Evolutionary conservation across 2,329 filamentous ascomycete species (phyloP).

Genomic region (Rutstroemia sp.): DNA sequence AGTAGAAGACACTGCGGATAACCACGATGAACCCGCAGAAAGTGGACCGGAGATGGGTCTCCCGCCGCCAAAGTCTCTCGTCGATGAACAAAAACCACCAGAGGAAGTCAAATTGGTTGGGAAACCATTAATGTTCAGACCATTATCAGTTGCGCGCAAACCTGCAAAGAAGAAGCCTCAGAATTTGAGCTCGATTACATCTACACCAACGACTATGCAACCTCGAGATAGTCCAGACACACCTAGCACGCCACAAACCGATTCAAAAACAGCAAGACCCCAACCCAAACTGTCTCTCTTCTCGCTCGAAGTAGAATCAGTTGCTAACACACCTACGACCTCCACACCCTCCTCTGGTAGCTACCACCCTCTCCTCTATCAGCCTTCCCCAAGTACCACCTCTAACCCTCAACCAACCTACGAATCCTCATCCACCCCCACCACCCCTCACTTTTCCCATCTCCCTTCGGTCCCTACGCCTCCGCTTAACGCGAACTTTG

Average conservation of each 20-base stretch:
- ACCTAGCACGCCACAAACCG: constrained; percentile 4
- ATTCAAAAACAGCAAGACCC: constrained; percentile 33
- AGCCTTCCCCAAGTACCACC: constrained; percentile 1
- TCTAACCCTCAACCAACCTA: constrained; percentile 15
- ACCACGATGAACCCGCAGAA: constrained; percentile 20
- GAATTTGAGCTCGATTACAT: constrained; percentile 15
- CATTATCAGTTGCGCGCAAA: constrained; percentile 74
- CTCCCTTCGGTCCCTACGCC: constrained; percentile 20
- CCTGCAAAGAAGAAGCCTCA: constrained; percentile 56
- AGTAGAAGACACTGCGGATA: constrained; percentile 18
- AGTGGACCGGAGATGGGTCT: constrained; percentile 28
- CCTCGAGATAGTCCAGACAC: constrained; percentile 19
- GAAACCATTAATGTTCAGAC: constrained; percentile 82
- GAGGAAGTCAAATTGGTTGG: constrained; percentile 62
- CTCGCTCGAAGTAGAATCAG: constrained; percentile 45
- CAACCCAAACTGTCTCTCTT: constrained; percentile 66
- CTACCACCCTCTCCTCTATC: constrained; percentile 48
- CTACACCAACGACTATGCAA: constrained; percentile 17
- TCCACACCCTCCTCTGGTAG: constrained; percentile 15
- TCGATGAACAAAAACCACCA: constrained; percentile 47
- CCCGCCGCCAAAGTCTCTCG: constrained; percentile 42
- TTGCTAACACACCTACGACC: constrained; percentile 5
- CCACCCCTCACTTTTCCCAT: constrained; percentile 18
- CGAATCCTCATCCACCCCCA: constrained; percentile 25
- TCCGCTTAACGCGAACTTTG: constrained; percentile 28